Base-by-base conservation (phyloP, 805 yeast species). In the Candida incommunis region DNA sequence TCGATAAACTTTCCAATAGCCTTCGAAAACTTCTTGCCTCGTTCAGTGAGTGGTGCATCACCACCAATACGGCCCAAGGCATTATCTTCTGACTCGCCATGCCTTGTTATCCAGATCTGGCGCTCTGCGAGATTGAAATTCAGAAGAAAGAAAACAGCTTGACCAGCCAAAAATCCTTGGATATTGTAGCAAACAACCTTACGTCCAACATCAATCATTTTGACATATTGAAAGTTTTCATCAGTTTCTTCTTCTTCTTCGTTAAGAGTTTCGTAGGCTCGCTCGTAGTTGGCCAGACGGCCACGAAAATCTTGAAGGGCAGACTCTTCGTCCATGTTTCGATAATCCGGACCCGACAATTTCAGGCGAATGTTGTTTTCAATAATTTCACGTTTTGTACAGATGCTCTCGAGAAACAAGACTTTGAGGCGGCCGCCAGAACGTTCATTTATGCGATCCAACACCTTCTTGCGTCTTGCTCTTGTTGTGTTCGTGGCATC, bases 131-230 rank as follows among this genome's bases (percentile, higher is more conserved):
- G 69, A 59, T 92, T 90, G 73, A 90, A 90, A 55, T 86, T 86
- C 50, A 90, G 69, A 51, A 90, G 66, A 66, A 86, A 92, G 59
- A 86, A 90, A 29, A 88, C 84, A 1, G 95, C 83, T 58, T 92
- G 97, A 2, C 95, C 87, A 0, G 96, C 90, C 44, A 90, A 66
- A 56, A 86, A 92, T 3, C 83, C 83, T 55, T 84, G 84, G 46
- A 90, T 83, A 57, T 88, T 86, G 60, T 81, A 88, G 26, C 95
- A 85, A 44, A 90, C 94, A 34, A 90, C 86, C 61, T 90, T 92
- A 55, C 84, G 78, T 4, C 98, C 97, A 9, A 88, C 96, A 61
- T 90, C 90, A 46, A 90, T 86, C 94, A 90, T 87, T 62, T 90
- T 87, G 51, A 88, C 84, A 56, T 87, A 92, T 59, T 85, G 96